Evolutionary conservation across 129 eudicot species (phyloP), one percentile per base, ranked within the genome.

Genomic region (Helianthus tuberosus): DNA sequence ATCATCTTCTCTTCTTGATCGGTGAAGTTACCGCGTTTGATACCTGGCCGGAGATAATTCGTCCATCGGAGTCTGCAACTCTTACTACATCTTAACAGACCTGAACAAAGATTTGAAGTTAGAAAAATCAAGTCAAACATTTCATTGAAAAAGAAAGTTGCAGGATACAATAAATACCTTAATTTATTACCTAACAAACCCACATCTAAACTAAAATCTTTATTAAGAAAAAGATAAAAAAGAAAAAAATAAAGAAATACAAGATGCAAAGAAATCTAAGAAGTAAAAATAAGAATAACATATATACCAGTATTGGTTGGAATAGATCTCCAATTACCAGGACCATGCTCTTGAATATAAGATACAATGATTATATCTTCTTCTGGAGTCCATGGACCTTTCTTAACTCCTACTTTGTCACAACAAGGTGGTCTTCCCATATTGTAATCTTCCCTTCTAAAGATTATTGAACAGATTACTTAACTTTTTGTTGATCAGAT

Each of bases 351-450:
- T 80, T 84, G 88, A 63, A 84, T 80, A 51, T 80, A 80, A 47
- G 84, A 65, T 43, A 43, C 47, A 43, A 43, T 43, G 47, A 43
- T 43, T 43, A 43, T 43, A 43, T 43, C 47, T 43, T 43, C 47
- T 7, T 43, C 47, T 43, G 47, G 47, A 43, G 47, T 43, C 47
- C 47, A 43, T 43, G 47, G 47, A 2, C 47, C 47, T 43, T 43
- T 43, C 47, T 43, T 43, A 8, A 43, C 47, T 43, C 47, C 47
- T 11, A 79, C 85, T 36, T 74, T 79, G 44, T 84, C 88, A 60
- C 88, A 84, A 49, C 88, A 84, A 27, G 88, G 88, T 75, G 88
- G 88, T 47, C 85, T 84, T 59, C 88, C 88, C 88, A 84, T 84
- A 43, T 43, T 8, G 47, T 43, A 43, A 43, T 43, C 10, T 43